Percentiles rank a stretch among this genome's conserved stretches.
Evolutionary conservation across 2,329 filamentous ascomycete species (phyloP).

Genomic region (Septoria petroselini): DNA sequence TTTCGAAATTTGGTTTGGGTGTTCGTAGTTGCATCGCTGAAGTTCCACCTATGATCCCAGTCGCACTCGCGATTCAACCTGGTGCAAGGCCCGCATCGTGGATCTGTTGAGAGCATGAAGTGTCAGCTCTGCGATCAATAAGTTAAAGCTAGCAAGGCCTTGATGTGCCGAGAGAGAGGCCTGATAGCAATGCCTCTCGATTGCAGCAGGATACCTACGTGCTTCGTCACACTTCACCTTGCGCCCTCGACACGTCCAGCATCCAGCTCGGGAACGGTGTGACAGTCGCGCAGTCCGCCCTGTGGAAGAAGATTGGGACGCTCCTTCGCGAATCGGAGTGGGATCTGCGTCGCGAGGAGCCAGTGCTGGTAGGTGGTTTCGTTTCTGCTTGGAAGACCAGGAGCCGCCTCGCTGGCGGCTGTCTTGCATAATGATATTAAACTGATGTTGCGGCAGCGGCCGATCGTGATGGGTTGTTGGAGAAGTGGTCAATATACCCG

Average conservation of each 20-base stretch:
- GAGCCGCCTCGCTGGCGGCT: slow-evolving; percentile 13
- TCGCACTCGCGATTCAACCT: slow-evolving; percentile 57
- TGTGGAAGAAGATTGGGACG: slow-evolving; percentile 14
- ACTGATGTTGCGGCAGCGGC: slow-evolving; percentile 10
- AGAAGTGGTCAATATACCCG: slow-evolving; percentile 22
- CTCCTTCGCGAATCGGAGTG: slow-evolving; percentile 28
- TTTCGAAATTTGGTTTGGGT: slow-evolving; percentile 39
- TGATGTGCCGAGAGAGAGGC: background rate
- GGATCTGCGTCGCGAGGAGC: slow-evolving; percentile 30
- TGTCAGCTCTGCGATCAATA: slow-evolving; percentile 12
- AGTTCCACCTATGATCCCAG: slow-evolving; percentile 53
- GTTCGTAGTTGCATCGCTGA: slow-evolving; percentile 38
- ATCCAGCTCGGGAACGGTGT: slow-evolving; percentile 54
- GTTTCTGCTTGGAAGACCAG: slow-evolving; percentile 22
- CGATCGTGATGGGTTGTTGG: slow-evolving; percentile 3
- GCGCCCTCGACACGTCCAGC: slow-evolving; percentile 44
- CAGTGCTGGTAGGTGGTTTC: slow-evolving; percentile 37
- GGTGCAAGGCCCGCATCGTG: slow-evolving; percentile 48
- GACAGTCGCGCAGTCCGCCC: slow-evolving; percentile 45
- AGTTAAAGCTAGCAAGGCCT: background rate
- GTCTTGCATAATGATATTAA: slow-evolving; percentile 24
- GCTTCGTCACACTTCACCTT: slow-evolving; percentile 40
- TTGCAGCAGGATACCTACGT: slow-evolving; percentile 5
- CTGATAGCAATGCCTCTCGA: background rate
- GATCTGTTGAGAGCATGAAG: slow-evolving; percentile 4